A percentile compares a stretch with the other conserved stretches of the same genome.
These are phyloP conservation scores for Sophora flavescens DNA, from an alignment of 306 rosid genomes.

Conservation along the genomic window DNA sequence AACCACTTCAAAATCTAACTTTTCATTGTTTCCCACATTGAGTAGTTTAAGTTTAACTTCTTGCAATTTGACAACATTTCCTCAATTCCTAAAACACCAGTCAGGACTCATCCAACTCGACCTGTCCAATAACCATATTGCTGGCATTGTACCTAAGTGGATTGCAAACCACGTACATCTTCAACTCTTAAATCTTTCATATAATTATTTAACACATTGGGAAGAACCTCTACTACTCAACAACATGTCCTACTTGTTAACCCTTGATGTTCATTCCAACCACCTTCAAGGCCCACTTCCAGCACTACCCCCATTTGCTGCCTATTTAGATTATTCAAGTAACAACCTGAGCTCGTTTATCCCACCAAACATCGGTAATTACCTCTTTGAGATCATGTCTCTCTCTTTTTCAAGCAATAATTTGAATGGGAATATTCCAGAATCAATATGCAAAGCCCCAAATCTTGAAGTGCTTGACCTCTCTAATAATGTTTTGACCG, in stretches of 20 bases:
- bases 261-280: not conserved
- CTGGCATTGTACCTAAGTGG: constrained; percentile 52
- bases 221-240: not conserved
- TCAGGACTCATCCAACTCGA: not conserved
- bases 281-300: not conserved
- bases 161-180: not conserved
- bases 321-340: not conserved
- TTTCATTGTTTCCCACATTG: not conserved
- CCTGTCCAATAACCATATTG: not conserved
- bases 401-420: constrained; percentile 17
- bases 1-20: not conserved
- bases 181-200: not conserved
- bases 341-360: constrained; percentile 38
- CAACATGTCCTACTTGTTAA: fast-evolving
- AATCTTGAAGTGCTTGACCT: not conserved
- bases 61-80: constrained; percentile 28
- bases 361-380: not conserved
- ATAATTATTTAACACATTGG: not conserved
- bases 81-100: constrained; percentile 37
- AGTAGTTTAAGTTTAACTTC: constrained; percentile 30
- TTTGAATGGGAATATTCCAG: not conserved
- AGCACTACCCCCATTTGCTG: not conserved
- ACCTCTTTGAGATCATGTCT: fast-evolving
- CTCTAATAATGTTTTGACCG: not conserved
- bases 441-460: constrained; percentile 1